Evolutionary conservation across 805 yeast genomes (phyloP).

Genomic region (Candida pini): DNA sequence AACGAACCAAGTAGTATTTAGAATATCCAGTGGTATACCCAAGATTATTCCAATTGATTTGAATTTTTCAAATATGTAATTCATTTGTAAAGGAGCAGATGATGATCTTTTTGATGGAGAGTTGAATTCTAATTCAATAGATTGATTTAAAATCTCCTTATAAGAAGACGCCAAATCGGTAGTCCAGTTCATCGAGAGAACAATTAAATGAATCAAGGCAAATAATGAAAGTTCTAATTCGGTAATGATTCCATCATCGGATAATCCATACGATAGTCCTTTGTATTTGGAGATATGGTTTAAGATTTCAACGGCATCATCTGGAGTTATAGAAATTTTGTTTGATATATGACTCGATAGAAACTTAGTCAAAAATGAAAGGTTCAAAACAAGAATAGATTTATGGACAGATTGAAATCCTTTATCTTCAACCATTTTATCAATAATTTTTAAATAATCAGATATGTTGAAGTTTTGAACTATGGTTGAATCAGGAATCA

Average conservation of each 20-base stretch:
- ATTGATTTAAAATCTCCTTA: too few relatives aligned
- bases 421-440: neutral
- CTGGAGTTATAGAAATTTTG: neutral
- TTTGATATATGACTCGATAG: conserved; percentile 2
- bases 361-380: conserved; percentile 12
- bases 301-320: neutral
- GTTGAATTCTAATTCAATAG: too few relatives aligned
- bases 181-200: neutral
- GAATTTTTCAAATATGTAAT: conserved; percentile 12
- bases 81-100: conserved; percentile 11
- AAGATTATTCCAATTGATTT: conserved; percentile 15
- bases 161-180: neutral
- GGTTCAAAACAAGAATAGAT: conserved; percentile 1
- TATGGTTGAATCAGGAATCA: too few relatives aligned
- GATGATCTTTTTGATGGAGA: neutral
- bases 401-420: neutral
- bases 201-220: conserved; percentile 3
- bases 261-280: neutral
- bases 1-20: conserved; percentile 9
- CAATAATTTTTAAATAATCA: too few relatives aligned
- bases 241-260: neutral
- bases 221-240: conserved; percentile 5
- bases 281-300: neutral
- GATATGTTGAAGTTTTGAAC: too few relatives aligned
- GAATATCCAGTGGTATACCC: conserved; percentile 2